Conservation (phyloP, 768 basidiomycete species). For the Amanita fuliginea region DNA sequence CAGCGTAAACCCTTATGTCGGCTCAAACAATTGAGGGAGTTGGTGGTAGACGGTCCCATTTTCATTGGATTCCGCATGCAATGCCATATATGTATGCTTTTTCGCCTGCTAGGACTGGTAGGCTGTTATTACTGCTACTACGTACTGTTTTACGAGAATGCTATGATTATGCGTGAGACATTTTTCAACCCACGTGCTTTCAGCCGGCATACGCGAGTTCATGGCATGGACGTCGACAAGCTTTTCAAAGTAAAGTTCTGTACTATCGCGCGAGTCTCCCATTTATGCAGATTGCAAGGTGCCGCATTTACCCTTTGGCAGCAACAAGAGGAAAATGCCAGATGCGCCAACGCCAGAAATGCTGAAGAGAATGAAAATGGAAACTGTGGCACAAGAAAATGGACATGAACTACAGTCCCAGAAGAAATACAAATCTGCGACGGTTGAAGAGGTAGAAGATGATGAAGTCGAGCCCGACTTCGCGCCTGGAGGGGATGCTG, state of each 20-base stretch:
- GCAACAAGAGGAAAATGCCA: constrained; percentile 64
- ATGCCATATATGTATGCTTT: constrained; percentile 2
- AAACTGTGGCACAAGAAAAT: constrained; percentile 18
- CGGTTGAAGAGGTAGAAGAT: constrained; percentile 56
- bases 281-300: constrained; percentile 26
- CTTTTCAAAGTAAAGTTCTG: constrained; percentile 33
- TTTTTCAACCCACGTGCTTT: background rate
- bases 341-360: constrained; percentile 73
- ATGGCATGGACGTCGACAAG: constrained; percentile 36
- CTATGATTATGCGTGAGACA: constrained; percentile 5
- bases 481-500: constrained; percentile 80
- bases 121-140: background rate
- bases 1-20: constrained; percentile 86
- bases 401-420: constrained; percentile 3
- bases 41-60: background rate
- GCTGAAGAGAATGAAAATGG: constrained; percentile 69
- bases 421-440: constrained; percentile 29
- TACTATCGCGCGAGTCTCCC: background rate
- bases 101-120: background rate
- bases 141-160: constrained; percentile 1
- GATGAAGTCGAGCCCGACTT: constrained; percentile 40
- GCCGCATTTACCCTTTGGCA: constrained; percentile 52
- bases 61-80: background rate
- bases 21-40: constrained; percentile 25
- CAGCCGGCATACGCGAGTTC: background rate